Base-by-base conservation (phyloP, 805 yeast species). In the Grigorovia transvaalensis region DNA sequence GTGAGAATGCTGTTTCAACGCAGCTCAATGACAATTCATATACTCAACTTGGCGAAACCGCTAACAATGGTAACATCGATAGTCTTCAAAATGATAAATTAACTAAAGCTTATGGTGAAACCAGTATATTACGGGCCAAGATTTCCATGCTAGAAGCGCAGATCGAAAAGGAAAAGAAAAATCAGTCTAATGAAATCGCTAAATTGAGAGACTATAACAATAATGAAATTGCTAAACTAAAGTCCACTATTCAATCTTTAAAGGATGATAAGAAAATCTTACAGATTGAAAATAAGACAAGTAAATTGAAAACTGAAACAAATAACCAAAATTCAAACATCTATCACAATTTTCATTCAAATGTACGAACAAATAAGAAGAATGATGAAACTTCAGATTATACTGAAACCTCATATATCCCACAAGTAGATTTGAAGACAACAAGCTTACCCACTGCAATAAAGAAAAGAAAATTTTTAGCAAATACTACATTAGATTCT, bases 101-200 rank as follows among this genome's bases (percentile, higher is more conserved):
- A n/a, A 73, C 71, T 51, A 69, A 74, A 40, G 84, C 87, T 5
- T 78, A 78, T 51, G 97, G 97, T 2, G 96, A 90, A 61, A 81
- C 86, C 41, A 82, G 93, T 13, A 82, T 89, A 40, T 71, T 90
- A 17, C 72, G 95, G 51, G 79, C 83, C 9, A 87, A 82, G 58
- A 68, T 85, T 19, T 68, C 74, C 19, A 74, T 76, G 44, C 54
- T 78, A 2, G 77, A 76, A 49, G 61, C 61, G 27, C 72, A 69
- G 48, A 69, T 69, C 44, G 69, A 69, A 6, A 66, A 64, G 1
- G 81, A 78, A 55, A 59, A 70, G 27, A 54, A 59, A 35, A 53
- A 52, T 8, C 68, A 67, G 49, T 53, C 55, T 4, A 55, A 59
- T 5, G 66, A 64, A 20, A 56, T 66, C 4, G 56, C 61, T 5